A percentile compares a stretch with the other conserved stretches of the same genome.
Conservation (phyloP, 2,329 filamentous ascomycete species). For the Diaporthe helianthi region DNA sequence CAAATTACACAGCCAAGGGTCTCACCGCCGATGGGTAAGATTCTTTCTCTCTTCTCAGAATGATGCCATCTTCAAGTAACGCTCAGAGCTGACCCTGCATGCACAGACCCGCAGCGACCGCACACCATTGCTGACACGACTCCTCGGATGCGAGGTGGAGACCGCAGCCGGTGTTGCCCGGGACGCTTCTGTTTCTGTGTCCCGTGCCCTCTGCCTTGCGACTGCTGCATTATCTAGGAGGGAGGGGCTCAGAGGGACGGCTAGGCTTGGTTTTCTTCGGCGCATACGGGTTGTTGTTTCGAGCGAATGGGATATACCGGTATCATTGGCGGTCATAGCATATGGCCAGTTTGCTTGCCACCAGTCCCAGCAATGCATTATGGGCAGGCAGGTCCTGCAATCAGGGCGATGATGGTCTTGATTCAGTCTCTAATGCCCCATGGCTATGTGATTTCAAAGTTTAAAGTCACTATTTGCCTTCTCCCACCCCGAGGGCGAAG, state of each 20-base stretch:
- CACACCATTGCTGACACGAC: constrained; percentile 37
- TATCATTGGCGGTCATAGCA: neutral
- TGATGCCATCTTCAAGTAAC: neutral
- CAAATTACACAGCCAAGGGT: constrained; percentile 24
- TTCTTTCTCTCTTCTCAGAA: neutral
- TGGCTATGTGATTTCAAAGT: constrained; percentile 52
- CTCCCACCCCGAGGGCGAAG: constrained; percentile 70
- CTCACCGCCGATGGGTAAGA: constrained; percentile 31
- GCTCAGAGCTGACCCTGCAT: neutral
- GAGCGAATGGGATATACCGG: neutral
- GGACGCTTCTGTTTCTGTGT: constrained; percentile 50
- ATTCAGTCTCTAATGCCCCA: neutral
- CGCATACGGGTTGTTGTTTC: neutral
- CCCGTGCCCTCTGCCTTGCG: constrained; percentile 48
- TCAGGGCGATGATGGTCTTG: neutral
- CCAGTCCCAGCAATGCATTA: neutral
- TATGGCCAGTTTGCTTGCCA: neutral
- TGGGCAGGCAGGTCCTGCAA: neutral
- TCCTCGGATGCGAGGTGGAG: constrained; percentile 40
- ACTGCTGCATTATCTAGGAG: constrained; percentile 46
- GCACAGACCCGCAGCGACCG: constrained; percentile 41
- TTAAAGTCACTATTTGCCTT: constrained; percentile 79
- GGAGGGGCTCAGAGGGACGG: constrained; percentile 1
- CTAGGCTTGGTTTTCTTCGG: constrained; percentile 7
- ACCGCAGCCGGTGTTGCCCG: constrained; percentile 43